Percentiles rank a stretch among this genome's conserved stretches.
These are phyloP conservation scores for Stereocaulon alpinum DNA, from an alignment of 495 filamentous ascomycete genomes.

Conservation along the genomic window DNA sequence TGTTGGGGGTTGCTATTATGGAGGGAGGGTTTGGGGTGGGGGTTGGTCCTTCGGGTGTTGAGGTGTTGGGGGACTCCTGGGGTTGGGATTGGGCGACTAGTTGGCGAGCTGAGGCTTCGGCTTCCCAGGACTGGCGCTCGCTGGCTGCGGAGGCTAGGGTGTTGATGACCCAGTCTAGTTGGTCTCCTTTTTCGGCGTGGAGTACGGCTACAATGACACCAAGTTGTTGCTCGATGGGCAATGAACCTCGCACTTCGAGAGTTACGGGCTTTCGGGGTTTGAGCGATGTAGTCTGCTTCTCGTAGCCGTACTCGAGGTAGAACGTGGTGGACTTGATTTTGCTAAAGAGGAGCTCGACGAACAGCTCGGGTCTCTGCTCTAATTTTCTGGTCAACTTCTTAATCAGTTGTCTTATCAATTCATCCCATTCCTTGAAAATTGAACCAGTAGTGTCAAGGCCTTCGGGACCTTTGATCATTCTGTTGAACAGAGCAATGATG, in stretches of 20 bases:
- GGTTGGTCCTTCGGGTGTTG: neutral
- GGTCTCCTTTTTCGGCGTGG: slow-evolving; percentile 62
- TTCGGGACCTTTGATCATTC: slow-evolving; percentile 86
- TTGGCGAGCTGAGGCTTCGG: slow-evolving; percentile 48
- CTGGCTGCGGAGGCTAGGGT: slow-evolving; percentile 53
- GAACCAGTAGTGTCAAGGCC: slow-evolving; percentile 52
- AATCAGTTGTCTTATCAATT: slow-evolving; percentile 71
- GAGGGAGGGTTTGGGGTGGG: slow-evolving; percentile 10
- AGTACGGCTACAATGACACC: slow-evolving; percentile 68
- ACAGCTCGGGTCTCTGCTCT: slow-evolving; percentile 67
- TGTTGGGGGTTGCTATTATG: slow-evolving; percentile 52
- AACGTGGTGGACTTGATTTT: slow-evolving; percentile 76
- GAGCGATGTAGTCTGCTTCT: slow-evolving; percentile 58
- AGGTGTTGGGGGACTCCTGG: neutral
- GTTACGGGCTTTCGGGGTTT: slow-evolving; percentile 57
- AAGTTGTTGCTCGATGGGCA: slow-evolving; percentile 57
- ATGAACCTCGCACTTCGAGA: slow-evolving; percentile 65
- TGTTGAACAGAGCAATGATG: slow-evolving; percentile 77
- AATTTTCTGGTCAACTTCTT: slow-evolving; percentile 68
- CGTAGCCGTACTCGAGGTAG: slow-evolving; percentile 84
- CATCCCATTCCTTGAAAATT: slow-evolving; percentile 83
- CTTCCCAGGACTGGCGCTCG: slow-evolving; percentile 75
- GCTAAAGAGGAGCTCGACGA: slow-evolving; percentile 86
- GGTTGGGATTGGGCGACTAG: slow-evolving; percentile 21
- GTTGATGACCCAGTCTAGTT: slow-evolving; percentile 72